phyloP scores from a whole-genome alignment of 106 monocot species.

The Dendrobium catenatum region DNA sequence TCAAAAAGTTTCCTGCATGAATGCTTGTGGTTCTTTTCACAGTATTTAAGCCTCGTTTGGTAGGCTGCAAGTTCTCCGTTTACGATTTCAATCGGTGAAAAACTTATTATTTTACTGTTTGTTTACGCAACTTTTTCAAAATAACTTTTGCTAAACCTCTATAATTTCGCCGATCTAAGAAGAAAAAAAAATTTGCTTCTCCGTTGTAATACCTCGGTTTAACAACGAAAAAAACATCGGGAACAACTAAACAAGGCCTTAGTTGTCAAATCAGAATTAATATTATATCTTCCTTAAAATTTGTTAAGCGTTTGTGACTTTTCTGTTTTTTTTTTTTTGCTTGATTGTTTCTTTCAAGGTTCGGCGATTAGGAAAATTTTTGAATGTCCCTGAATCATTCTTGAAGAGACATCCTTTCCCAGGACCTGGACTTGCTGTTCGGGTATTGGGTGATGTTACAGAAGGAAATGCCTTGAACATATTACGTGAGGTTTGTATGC shows the following conservation, averaged over 20 bases:
- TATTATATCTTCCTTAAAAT: background rate
- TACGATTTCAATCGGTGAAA: too few relatives aligned
- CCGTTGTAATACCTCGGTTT: too few relatives aligned
- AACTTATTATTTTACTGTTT: too few relatives aligned
- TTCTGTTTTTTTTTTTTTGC: background rate
- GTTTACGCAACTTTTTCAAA: too few relatives aligned
- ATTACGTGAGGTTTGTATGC: slow-evolving; percentile 61
- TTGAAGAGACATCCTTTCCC: slow-evolving; percentile 97
- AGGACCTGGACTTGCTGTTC: slow-evolving; percentile 96
- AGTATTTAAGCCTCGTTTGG: background rate
- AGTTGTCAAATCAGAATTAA: background rate
- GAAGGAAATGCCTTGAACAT: slow-evolving; percentile 89
- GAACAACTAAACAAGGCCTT: too few relatives aligned
- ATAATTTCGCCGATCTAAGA: too few relatives aligned
- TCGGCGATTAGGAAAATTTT: slow-evolving; percentile 67
- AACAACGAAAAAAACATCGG: too few relatives aligned
- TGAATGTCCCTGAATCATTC: slow-evolving; percentile 84
- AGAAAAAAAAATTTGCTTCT: too few relatives aligned
- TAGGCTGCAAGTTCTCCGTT: too few relatives aligned
- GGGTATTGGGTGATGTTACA: slow-evolving; percentile 91
- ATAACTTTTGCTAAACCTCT: too few relatives aligned
- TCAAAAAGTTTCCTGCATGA: background rate
- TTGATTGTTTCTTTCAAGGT: slow-evolving; percentile 38
- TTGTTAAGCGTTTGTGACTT: background rate
- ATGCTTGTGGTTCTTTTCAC: background rate